Evolutionary conservation across 371 early-diverging fungal genomes (phyloP).

Genomic region (Mucor circinelloides): DNA sequence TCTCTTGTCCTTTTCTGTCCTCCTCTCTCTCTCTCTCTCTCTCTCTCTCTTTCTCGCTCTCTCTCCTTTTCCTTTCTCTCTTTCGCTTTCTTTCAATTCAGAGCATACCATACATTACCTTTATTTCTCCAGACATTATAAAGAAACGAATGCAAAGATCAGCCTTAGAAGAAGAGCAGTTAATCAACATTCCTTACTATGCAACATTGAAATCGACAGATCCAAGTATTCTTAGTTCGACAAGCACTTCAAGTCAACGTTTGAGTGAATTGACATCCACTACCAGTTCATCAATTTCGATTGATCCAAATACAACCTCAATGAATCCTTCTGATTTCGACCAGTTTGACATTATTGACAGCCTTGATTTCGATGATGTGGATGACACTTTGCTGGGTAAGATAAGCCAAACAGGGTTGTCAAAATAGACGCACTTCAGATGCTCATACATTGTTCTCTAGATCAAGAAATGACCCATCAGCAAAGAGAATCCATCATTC

Average conservation of each 20-base stretch:
- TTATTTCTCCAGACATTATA: neutral
- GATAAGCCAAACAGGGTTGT: neutral
- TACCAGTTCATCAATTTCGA: neutral
- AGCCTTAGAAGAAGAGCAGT: neutral
- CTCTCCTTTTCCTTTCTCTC: constrained; percentile 4
- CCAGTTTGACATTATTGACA: constrained; percentile 46
- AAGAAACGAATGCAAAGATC: neutral
- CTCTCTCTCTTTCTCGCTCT: neutral
- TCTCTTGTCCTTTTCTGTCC: neutral
- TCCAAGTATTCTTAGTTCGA: neutral
- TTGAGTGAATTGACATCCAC: neutral
- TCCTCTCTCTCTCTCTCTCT: too few relatives aligned
- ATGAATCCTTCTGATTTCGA: neutral
- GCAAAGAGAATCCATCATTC: constrained; percentile 39
- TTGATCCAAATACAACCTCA: neutral
- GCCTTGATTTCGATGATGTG: constrained; percentile 46
- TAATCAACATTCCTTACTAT: neutral
- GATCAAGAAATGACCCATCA: constrained; percentile 46
- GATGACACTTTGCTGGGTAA: constrained; percentile 47
- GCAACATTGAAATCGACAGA: neutral
- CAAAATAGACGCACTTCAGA: neutral
- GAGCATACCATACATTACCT: neutral
- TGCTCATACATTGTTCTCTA: neutral
- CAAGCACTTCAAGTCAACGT: constrained; percentile 1
- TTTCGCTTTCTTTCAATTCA: neutral